Conservation (phyloP, 164 flowering plant species). For the Magnolia officinalis region DNA sequence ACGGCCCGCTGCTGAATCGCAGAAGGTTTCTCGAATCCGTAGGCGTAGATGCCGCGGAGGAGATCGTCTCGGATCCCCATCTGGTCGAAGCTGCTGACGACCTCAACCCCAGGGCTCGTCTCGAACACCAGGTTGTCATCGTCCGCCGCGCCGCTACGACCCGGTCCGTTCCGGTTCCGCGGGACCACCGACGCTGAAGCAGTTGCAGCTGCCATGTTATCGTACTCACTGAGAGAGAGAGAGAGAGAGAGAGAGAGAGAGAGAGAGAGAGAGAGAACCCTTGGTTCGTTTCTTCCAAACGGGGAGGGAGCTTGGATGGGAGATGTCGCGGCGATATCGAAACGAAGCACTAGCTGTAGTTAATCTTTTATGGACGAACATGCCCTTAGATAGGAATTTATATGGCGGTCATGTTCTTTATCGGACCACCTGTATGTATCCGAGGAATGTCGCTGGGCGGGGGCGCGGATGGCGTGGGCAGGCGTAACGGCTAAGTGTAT, state of each 20-base stretch:
- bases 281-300: neutral
- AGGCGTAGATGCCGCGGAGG: constrained; percentile 73
- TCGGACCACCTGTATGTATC: no score
- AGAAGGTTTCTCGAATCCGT: constrained; percentile 91
- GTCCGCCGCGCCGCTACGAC: constrained; percentile 23
- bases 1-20: constrained; percentile 94
- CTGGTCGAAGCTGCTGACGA: constrained; percentile 61
- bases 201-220: neutral
- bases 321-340: no score
- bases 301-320: no score
- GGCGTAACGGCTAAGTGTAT: no score
- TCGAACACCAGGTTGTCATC: constrained; percentile 68
- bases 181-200: constrained; percentile 31
- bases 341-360: no score
- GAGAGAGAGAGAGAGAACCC: neutral
- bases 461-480: no score
- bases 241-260: neutral
- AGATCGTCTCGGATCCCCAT: constrained; percentile 84
- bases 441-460: no score
- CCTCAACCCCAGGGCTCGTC: constrained; percentile 76
- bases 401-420: no score
- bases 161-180: constrained; percentile 34
- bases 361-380: no score
- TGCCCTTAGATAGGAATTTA: no score
- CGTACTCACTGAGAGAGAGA: no score